phyloP scores from a whole-genome alignment of 1,284 basidiomycete species.

The Boletus smithii region DNA sequence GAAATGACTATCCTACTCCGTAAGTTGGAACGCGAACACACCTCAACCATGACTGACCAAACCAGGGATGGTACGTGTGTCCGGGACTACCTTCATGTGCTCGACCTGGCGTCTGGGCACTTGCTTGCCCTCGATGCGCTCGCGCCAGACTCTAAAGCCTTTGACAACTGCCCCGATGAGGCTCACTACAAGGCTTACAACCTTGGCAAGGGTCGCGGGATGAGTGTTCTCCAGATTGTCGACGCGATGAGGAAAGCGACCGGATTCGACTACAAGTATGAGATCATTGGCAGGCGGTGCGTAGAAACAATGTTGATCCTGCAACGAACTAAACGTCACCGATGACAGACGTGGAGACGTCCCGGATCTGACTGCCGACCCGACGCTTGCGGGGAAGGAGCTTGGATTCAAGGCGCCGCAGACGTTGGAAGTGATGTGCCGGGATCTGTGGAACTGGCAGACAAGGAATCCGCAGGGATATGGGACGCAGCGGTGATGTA shows the following conservation, averaged over 20 bases:
- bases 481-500: slow-evolving; percentile 19
- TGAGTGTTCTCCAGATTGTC: slow-evolving; percentile 92
- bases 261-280: slow-evolving; percentile 85
- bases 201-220: slow-evolving; percentile 89
- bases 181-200: slow-evolving; percentile 91
- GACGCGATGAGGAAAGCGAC: slow-evolving; percentile 94
- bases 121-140: slow-evolving; percentile 89
- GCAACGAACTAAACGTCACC: slow-evolving; percentile 9
- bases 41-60: slow-evolving; percentile 9
- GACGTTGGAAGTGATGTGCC: slow-evolving; percentile 86
- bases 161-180: slow-evolving; percentile 50
- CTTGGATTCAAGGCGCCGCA: slow-evolving; percentile 88
- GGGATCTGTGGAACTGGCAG: slow-evolving; percentile 94
- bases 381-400: slow-evolving; percentile 87
- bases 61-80: slow-evolving; percentile 91
- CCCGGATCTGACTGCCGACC: slow-evolving; percentile 95
- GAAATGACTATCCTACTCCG: slow-evolving; percentile 96
- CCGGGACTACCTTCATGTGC: slow-evolving; percentile 96
- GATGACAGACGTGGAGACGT: slow-evolving; percentile 84
- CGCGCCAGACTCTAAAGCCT: slow-evolving; percentile 53
- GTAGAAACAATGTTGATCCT: slow-evolving; percentile 26
- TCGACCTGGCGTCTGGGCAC: slow-evolving; percentile 94
- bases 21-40: slow-evolving; percentile 37
- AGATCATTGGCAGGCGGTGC: slow-evolving; percentile 86
- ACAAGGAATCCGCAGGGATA: slow-evolving; percentile 80